Evolutionary conservation across 2,329 filamentous ascomycete species (phyloP).

Genomic region (Dactylellina drechsleri): DNA sequence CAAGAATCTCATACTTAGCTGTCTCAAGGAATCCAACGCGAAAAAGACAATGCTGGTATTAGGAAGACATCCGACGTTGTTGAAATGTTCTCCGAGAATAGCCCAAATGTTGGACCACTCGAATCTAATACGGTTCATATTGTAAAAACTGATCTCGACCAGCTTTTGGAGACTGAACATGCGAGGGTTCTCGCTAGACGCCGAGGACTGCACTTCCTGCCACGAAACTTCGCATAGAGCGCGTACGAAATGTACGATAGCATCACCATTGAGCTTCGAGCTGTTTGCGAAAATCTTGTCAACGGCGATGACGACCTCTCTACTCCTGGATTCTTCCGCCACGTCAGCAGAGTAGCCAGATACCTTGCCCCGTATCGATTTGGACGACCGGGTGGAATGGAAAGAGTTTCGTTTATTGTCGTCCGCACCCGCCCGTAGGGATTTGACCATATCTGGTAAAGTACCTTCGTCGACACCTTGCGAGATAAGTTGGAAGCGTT

Average conservation of each 20-base stretch:
- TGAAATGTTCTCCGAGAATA: slow-evolving; percentile 97
- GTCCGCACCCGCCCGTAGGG: slow-evolving; percentile 66
- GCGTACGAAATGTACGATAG: slow-evolving; percentile 93
- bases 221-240: slow-evolving; percentile 95
- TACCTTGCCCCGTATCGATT: slow-evolving; percentile 63
- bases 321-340: slow-evolving; percentile 88
- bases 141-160: slow-evolving; percentile 99
- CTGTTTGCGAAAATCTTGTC: slow-evolving; percentile 98
- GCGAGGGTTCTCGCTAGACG: slow-evolving; percentile 91
- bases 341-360: slow-evolving; percentile 77
- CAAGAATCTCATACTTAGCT: slow-evolving; percentile 98
- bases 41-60: slow-evolving; percentile 99
- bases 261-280: slow-evolving; percentile 88
- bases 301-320: slow-evolving; percentile 90
- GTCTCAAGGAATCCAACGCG: slow-evolving; percentile 90
- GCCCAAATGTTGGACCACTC: slow-evolving; percentile 99
- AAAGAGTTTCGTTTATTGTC: slow-evolving; percentile 55
- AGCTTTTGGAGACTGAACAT: slow-evolving; percentile 98
- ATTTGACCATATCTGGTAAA: slow-evolving; percentile 87
- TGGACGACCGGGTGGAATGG: slow-evolving; percentile 55
- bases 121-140: slow-evolving; percentile 97
- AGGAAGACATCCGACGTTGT: slow-evolving; percentile 93
- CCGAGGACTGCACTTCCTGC: slow-evolving; percentile 98
- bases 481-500: slow-evolving; percentile 92
- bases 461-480: slow-evolving; percentile 92